Evolutionary conservation across 1,284 basidiomycete species (phyloP), one percentile per base, ranked within the genome.

Genomic region (Ganoderma multipileum): DNA sequence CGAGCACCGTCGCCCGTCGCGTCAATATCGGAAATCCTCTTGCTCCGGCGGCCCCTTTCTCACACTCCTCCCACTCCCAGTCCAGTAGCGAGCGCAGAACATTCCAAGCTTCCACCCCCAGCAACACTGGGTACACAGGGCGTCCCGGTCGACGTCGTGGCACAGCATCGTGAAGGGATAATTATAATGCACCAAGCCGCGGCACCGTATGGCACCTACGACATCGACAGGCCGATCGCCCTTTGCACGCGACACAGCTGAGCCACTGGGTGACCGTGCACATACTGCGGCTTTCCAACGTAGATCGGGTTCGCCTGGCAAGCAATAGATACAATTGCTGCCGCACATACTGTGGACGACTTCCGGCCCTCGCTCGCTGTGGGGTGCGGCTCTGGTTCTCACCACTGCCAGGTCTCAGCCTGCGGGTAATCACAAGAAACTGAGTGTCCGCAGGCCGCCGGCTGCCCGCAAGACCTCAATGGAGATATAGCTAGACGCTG

Each of bases 181-280:
- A 57, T 54, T n/a, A 57, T 57, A 30, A 57, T 54, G 28, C 54
- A 58, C 55, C 1, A 58, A 58, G 1, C 30, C 55, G 33, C 30
- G 28, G 55, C 55, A 58, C 55, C 33, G 55, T 33, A 58, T 58
- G 55, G n/a, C 55, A 23, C 55, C 38, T 58, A 58, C 55, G 55
- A 38, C 33, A 58, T 58, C 55, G 55, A 33, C 20, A 33, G 30
- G 16, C 16, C 54, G 54, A 57, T 57, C 54, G 54, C 30, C 30
- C 33, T 58, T 30, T 58, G 55, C 55, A 58, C 36, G 52, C 52
- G 16, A 14, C 28, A 33, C 52, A 16, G 28, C 52, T 28, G 12
- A 55, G 52, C 52, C 14, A 30, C 28, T 16, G 3, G n/a, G 18
- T 50, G 23, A 23, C 23, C 23, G 23, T 28, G 3, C 28, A 26